Percentiles rank a stretch among this genome's conserved stretches.
Evolutionary conservation across 1,284 basidiomycete genomes (phyloP).

Genomic region (Ustilago sp.): DNA sequence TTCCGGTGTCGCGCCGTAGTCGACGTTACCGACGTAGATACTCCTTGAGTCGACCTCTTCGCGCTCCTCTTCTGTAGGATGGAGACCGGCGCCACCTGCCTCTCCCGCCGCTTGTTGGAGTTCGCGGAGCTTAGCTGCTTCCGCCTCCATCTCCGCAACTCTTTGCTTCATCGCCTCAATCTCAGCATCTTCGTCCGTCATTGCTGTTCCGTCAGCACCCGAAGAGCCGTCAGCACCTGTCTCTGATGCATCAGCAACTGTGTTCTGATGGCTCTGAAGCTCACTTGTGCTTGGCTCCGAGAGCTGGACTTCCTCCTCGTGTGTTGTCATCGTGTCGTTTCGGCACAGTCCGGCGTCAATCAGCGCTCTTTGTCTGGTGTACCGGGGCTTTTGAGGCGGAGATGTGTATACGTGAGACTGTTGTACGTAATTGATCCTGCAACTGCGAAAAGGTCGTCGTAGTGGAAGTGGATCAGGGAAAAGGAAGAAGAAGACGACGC

Average conservation of each 20-base stretch:
- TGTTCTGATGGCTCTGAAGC: slow-evolving; percentile 14
- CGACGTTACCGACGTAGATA: slow-evolving; percentile 97
- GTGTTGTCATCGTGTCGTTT: slow-evolving; percentile 36
- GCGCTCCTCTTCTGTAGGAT: slow-evolving; percentile 68
- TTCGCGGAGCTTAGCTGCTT: slow-evolving; percentile 87
- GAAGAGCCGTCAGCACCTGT: slow-evolving; percentile 23
- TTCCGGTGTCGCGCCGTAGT: slow-evolving; percentile 96
- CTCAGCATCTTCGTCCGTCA: slow-evolving; percentile 69
- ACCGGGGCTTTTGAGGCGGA: background rate
- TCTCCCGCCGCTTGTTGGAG: slow-evolving; percentile 86
- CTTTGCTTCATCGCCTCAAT: slow-evolving; percentile 83
- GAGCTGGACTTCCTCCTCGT: slow-evolving; percentile 51
- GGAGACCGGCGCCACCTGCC: slow-evolving; percentile 53
- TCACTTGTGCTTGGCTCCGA: slow-evolving; percentile 43
- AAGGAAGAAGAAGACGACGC: background rate
- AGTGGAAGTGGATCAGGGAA: slow-evolving; percentile 7
- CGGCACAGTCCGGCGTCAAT: background rate
- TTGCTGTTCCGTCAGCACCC: slow-evolving; percentile 24
- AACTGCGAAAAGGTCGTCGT: background rate
- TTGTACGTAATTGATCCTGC: background rate
- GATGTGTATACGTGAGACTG: background rate
- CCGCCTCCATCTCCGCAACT: slow-evolving; percentile 83
- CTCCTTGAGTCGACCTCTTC: slow-evolving; percentile 85
- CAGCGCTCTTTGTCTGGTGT: background rate
- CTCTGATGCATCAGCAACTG: slow-evolving; percentile 11